Evolutionary conservation across 257 asterid genomes (phyloP), one percentile per base, ranked within the genome.

Genomic region (Gentiana straminea): DNA sequence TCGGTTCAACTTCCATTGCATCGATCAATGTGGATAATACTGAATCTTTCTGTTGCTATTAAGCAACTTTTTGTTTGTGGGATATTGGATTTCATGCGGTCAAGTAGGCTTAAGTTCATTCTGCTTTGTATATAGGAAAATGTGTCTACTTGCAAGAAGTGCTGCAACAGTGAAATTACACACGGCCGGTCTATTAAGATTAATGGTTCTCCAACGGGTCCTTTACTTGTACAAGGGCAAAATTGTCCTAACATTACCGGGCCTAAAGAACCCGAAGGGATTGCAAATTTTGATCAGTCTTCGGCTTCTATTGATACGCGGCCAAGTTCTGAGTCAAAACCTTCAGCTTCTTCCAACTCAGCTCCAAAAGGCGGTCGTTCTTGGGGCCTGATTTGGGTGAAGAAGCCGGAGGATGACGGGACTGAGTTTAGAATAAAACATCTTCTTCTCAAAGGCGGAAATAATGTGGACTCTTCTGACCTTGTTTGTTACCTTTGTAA

Each of bases 321-420:
- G 51, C 75, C 58, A 56, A 71, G 49, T 49, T 59, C 75, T 13
- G 74, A 60, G 36, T 63, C 43, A 68, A 81, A 81, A 75, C 69
- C 79, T 35, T 57, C 44, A 43, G 63, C 44, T 50, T 48, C 57
- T 64, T 66, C 82, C 50, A 68, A 62, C 46, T 60, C 60, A 53
- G 69, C 75, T 55, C 68, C 65, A 60, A 80, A 68, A 69, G 70
- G 59, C 60, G 67, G 61, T 58, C 56, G 55, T 45, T 66, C 71
- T 51, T 83, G 83, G 94, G 97, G 97, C 67, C 68, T 89, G 67
- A 73, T 70, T 44, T 83, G 95, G 94, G 80, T 60, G 72, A 77
- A 67, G 46, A 67, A 61, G 32, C 47, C 55, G 47, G 73, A 61
- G 34, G 84, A 79, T 52, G 65, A 72, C 32, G 86, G 86, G 58